Percentiles rank a stretch among this genome's conserved stretches.
Conservation (phyloP, 2,329 filamentous ascomycete species). For the Trichoderma koningii region DNA sequence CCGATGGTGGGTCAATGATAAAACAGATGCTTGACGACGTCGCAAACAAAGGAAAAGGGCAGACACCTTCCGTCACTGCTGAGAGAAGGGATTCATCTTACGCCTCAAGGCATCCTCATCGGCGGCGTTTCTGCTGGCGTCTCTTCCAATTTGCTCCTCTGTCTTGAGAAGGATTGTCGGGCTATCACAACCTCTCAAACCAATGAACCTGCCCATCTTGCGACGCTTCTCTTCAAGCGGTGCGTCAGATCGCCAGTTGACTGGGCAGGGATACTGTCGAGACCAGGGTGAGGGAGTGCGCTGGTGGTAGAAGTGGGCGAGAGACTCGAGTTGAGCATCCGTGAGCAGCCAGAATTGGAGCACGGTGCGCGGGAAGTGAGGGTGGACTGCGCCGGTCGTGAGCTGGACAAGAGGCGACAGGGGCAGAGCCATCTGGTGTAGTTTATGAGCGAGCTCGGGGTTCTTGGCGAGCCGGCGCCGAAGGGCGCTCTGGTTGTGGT, state of each 20-base stretch:
- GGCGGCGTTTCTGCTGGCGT: constrained; percentile 42
- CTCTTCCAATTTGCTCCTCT: constrained; percentile 52
- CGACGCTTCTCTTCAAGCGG: constrained; percentile 68
- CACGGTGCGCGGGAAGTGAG: constrained; percentile 65
- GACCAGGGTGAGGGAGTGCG: constrained; percentile 58
- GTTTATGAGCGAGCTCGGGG: constrained; percentile 60
- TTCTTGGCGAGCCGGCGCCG: constrained; percentile 45
- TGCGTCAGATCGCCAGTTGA: constrained; percentile 60
- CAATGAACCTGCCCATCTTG: constrained; percentile 73
- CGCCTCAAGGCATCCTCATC: constrained; percentile 52
- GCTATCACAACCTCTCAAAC: constrained; percentile 59
- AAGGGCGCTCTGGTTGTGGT: constrained; percentile 36
- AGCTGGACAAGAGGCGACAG: constrained; percentile 69
- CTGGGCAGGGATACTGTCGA: constrained; percentile 65
- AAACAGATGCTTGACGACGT: background rate
- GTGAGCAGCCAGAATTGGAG: constrained; percentile 75
- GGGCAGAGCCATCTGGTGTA: constrained; percentile 64
- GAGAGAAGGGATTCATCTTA: constrained; percentile 44
- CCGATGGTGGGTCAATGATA: constrained; percentile 2
- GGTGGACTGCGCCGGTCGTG: constrained; percentile 62
- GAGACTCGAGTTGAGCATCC: constrained; percentile 66
- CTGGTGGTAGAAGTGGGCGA: constrained; percentile 76
- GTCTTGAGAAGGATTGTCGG: constrained; percentile 42
- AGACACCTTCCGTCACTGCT: background rate
- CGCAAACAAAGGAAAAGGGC: background rate